Base-by-base conservation (phyloP, 108 stramenopile species). In the Parietichytrium sp. region DNA sequence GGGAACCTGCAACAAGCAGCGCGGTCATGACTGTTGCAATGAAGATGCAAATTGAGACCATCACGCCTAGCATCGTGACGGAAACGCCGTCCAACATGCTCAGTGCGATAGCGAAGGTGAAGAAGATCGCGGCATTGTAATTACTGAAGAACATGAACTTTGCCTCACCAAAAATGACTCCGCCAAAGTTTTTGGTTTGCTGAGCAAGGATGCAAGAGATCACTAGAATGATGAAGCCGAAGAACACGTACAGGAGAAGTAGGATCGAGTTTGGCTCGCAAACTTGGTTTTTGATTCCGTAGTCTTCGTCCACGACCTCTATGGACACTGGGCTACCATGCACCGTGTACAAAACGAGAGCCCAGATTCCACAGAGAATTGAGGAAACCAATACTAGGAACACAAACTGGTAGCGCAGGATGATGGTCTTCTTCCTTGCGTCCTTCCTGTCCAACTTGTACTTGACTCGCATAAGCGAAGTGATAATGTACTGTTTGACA, bases 91-190 rank as follows among this genome's bases (percentile, higher is more conserved):
- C 61, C 1, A 42, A 45, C 23, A 72, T 45, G 38, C 36, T 42
- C 4, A 72, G 38, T 10, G 45, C 36, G 42, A 72, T 33, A 27
- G 38, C 36, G 25, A 72, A 72, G 42, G 61, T 42, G n/a, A 42
- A 45, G 61, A 72, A 42, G 42, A 72, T 72, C 38, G 61, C 61
- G 13, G 45, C 61, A 42, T 72, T 72, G 61, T 72, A 72, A 42
- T 72, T 72, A 8, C 38, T 45, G 20, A 72, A 72, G 42, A 72
- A 42, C 61, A 72, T 72, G 42, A 72, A 72, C 61, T 27, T 72
- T 72, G 61, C 61, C 61, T 72, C 61, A 1, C 61, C 38, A 42
- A 72, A 72, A 2, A 72, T 72, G 42, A 72, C 38, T 13, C 61
- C 61, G 38, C 45, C 45, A 42, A 25, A 72, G 3, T 25, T 7